A percentile compares a stretch with the other conserved stretches of the same genome.
Conservation (phyloP, 1,284 basidiomycete species). For the Naganishia sp. region DNA sequence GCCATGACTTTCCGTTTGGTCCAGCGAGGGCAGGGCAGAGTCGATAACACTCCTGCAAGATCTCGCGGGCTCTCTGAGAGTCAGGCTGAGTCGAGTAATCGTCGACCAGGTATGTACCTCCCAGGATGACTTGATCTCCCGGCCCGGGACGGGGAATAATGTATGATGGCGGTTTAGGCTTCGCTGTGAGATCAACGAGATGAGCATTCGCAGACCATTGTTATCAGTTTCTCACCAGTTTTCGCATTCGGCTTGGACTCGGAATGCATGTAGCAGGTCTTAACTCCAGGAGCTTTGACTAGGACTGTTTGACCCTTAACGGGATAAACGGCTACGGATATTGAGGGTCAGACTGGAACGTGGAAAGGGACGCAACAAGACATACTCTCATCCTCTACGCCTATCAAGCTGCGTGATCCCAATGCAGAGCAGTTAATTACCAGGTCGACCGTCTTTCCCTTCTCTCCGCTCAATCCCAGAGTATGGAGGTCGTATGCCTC, state of each 20-base stretch:
- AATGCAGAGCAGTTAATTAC: conserved; percentile 57
- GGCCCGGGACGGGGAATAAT: conserved; percentile 56
- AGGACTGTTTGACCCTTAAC: conserved; percentile 52
- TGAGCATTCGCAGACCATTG: background rate
- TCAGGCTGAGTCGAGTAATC: conserved; percentile 47
- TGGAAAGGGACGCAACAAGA: background rate
- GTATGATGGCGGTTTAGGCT: conserved; percentile 40
- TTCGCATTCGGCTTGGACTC: conserved; percentile 25
- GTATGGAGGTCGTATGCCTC: conserved; percentile 46
- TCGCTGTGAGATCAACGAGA: background rate
- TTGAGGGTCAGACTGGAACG: background rate
- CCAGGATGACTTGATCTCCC: conserved; percentile 50
- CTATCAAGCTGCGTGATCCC: conserved; percentile 47
- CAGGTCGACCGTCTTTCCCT: conserved; percentile 37
- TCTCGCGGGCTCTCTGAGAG: conserved; percentile 44
- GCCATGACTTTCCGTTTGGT: conserved; percentile 42
- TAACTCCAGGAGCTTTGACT: conserved; percentile 55
- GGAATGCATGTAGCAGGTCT: conserved; percentile 40
- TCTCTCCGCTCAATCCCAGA: conserved; percentile 24
- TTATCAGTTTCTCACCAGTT: conserved; percentile 7
- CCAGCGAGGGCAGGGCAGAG: conserved; percentile 51
- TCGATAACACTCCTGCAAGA: conserved; percentile 49
- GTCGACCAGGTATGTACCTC: conserved; percentile 46
- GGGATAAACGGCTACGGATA: conserved; percentile 40
- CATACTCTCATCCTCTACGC: conserved; percentile 46